Evolutionary conservation across 192 early-diverging fungal genomes (phyloP), one percentile per base, ranked within the genome.

Genomic region (Coemansia sp.): DNA sequence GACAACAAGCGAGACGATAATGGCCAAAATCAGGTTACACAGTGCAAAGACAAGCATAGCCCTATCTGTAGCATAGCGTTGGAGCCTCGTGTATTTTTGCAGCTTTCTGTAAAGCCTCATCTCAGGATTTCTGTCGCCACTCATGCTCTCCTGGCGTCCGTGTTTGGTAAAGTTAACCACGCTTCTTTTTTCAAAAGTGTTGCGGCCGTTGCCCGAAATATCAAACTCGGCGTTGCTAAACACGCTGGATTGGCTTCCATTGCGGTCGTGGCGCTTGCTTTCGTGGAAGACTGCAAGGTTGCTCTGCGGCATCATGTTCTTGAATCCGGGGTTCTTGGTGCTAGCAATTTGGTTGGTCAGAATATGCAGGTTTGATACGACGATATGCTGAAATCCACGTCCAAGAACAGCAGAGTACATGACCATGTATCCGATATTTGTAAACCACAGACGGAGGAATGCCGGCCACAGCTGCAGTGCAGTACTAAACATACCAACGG

Each of bases 371-470:
- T 76, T 69, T 4, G 73, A 66, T 1, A 76, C 48, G 7, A 76
- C 63, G 46, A 69, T 62, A 8, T 69, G 73, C 47, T 76, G 73
- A 39, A 62, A 34, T n/a, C 63, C 67, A 2, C 73, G 62, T 5
- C 63, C 63, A 2, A 62, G 50, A 6, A 76, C 48, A 4, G 73
- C 42, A 9, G 62, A 42, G 46, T 66, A 69, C 53, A 66, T 37
- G 21, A 66, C 22, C 50, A 66, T 40, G 41, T 58, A 76, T 0
- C 73, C 73, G 30, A 69, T 47, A 43, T 76, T 55, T 38, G 21
- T 21, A 6, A 76, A 62, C 73, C 73, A 76, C 59, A 76, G 51
- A 48, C 57, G 60, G 21, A 76, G 46, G 23, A 76, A 76, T n/a
- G 67, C 65, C 19, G 73, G 67, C 73, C 73, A 76, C 22, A 62